These are phyloP conservation scores for Cephalotrichum gorgonifer DNA, from an alignment of 2,329 filamentous ascomycete species.

Conservation along the genomic window DNA sequence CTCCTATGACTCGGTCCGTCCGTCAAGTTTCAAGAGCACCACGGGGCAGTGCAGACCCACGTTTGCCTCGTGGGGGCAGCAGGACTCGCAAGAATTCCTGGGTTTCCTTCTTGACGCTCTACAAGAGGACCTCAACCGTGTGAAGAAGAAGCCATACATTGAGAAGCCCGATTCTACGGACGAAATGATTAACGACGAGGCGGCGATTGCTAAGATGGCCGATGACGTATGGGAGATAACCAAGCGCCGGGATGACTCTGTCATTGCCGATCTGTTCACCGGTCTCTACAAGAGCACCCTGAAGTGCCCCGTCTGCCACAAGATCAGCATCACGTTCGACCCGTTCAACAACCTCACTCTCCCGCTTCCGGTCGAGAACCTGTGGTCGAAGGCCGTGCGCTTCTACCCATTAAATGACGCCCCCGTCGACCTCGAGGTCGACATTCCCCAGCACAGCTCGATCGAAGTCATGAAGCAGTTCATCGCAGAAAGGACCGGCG, in stretches of 20 bases:
- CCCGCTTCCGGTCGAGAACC: conserved; percentile 76
- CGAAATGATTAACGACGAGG: conserved; percentile 77
- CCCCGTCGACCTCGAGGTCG: conserved; percentile 64
- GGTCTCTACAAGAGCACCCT: conserved; percentile 98
- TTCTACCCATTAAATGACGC: conserved; percentile 67
- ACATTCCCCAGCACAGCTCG: conserved; percentile 66
- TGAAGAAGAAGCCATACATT: conserved; percentile 93
- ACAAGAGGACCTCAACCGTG: conserved; percentile 88
- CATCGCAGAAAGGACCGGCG: conserved; percentile 55
- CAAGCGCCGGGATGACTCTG: conserved; percentile 83
- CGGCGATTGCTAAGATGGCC: conserved; percentile 74
- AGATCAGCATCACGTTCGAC: conserved; percentile 97
- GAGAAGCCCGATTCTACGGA: conserved; percentile 97
- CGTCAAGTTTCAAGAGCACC: conserved; percentile 48
- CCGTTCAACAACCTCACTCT: conserved; percentile 92
- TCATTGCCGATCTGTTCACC: conserved; percentile 90
- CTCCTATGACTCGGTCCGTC: conserved; percentile 58
- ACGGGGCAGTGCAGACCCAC: conserved; percentile 59
- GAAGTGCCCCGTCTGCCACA: conserved; percentile 80
- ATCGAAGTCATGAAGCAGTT: conserved; percentile 60
- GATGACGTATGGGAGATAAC: conserved; percentile 87
- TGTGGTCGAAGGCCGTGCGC: conserved; percentile 65
- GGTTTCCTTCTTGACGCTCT: conserved; percentile 90
- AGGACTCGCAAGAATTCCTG: conserved; percentile 95
- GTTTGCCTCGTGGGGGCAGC: conserved; percentile 91